Conservation (phyloP, 345 rosid species). For the Nasturtium officinale region DNA sequence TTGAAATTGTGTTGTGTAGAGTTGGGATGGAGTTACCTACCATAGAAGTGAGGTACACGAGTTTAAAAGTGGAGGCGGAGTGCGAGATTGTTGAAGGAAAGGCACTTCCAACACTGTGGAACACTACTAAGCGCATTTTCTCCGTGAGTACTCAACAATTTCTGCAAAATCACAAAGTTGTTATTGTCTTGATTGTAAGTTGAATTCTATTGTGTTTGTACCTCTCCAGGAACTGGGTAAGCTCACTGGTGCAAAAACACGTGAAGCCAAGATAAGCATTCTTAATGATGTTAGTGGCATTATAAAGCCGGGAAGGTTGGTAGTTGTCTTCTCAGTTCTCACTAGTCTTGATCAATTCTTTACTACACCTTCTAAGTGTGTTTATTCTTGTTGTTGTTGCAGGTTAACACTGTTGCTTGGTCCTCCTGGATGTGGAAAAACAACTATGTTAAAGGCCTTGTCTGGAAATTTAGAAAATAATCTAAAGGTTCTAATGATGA, state of each 20-base stretch:
- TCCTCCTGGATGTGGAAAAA: constrained; percentile 88
- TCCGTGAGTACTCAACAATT: constrained; percentile 48
- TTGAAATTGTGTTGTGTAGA: constrained; percentile 44
- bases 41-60: constrained; percentile 68
- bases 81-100: constrained; percentile 72
- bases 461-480: constrained; percentile 64
- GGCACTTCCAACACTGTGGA: constrained; percentile 86
- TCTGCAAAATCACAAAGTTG: constrained; percentile 21
- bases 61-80: constrained; percentile 64
- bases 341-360: constrained; percentile 1
- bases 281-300: constrained; percentile 62
- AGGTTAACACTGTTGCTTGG: constrained; percentile 85
- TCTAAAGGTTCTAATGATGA: constrained; percentile 52
- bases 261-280: constrained; percentile 59
- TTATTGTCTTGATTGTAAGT: neutral
- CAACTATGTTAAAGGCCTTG: constrained; percentile 67
- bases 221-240: constrained; percentile 51
- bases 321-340: constrained; percentile 10
- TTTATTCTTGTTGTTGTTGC: constrained; percentile 3
- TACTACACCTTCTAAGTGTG: neutral
- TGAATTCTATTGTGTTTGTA: neutral
- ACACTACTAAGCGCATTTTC: constrained; percentile 50
- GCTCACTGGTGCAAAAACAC: constrained; percentile 49
- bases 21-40: constrained; percentile 69
- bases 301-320: constrained; percentile 72